These are phyloP conservation scores for Melaleuca alternifolia DNA, from an alignment of 345 rosid species.

Conservation along the genomic window DNA sequence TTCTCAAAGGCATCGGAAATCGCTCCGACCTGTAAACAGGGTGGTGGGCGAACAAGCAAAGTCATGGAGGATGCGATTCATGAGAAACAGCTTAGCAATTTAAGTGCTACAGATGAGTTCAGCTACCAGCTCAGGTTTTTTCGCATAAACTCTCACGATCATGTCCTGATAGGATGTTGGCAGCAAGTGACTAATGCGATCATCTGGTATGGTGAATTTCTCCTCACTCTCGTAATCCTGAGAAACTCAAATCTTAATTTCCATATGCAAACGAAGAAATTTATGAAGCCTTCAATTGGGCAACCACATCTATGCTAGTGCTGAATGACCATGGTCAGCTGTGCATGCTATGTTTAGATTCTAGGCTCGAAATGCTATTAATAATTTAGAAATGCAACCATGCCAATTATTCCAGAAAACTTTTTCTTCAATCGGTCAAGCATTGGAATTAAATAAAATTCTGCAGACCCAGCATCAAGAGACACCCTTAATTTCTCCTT, in stretches of 20 bases:
- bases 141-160: conserved; percentile 90
- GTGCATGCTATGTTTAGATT: neutral
- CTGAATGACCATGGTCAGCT: neutral
- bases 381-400: neutral
- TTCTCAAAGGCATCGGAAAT: conserved; percentile 87
- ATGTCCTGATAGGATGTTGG: conserved; percentile 78
- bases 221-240: conserved; percentile 83
- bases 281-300: neutral
- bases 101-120: neutral
- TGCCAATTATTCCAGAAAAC: neutral
- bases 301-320: neutral
- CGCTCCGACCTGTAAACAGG: conserved; percentile 53
- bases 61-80: neutral
- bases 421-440: neutral
- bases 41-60: neutral
- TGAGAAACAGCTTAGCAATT: neutral
- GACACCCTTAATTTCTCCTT: neutral
- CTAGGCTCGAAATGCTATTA: neutral
- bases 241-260: neutral
- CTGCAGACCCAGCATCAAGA: neutral
- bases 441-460: neutral
- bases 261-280: neutral
- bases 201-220: conserved; percentile 63
- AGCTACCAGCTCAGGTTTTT: conserved; percentile 78
- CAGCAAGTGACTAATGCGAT: conserved; percentile 76